Evolutionary conservation across 2,329 filamentous ascomycete species (phyloP), one percentile per base, ranked within the genome.

Genomic region (Elsinoe ampelina): DNA sequence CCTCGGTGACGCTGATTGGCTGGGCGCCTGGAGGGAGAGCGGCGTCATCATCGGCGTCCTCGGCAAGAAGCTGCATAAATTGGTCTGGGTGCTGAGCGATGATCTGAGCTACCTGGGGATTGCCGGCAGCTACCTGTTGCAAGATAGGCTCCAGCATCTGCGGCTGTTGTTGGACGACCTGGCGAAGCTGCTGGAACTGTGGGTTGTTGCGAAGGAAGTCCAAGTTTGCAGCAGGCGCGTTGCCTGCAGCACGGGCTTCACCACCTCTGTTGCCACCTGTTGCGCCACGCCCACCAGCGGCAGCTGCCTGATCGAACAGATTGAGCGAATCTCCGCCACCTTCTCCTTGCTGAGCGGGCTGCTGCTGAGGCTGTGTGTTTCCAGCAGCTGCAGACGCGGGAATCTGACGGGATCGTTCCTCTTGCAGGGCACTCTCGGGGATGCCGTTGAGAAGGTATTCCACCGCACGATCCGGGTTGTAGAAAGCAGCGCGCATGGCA

Each of bases 61-160:
- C 93, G 48, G 90, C 87, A 57, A 98, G 78, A 54, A 98, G 76
- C 70, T 88, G 85, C 61, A 98, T 79, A 71, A 98, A 98, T 68
- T 95, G 89, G 55, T 96, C 90, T 6, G 90, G 91, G 72, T 97
- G 89, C 68, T 87, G 83, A 39, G 87, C 87, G 62, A 98, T 98
- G 68, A 96, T 80, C 70, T 92, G 86, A 6, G 93, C 93, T 57
- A 98, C 83, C 70, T 95, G 87, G 15, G 93, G 93, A 75, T 98
- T 98, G 22, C 92, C 92, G 19, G 89, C 87, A 35, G 89, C 91
- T 36, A 98, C 89, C 73, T 96, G 91, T 73, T 97, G 92, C 57
- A 98, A 78, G 64, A 98, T 97, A 5, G 93, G 92, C 76, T 98
- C 93, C 19, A 98, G 85, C 93, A 98, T 98, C 70, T 93, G 87